These are phyloP conservation scores for Ganoderma multipileum DNA, from an alignment of 1,284 basidiomycete species.

Conservation along the genomic window DNA sequence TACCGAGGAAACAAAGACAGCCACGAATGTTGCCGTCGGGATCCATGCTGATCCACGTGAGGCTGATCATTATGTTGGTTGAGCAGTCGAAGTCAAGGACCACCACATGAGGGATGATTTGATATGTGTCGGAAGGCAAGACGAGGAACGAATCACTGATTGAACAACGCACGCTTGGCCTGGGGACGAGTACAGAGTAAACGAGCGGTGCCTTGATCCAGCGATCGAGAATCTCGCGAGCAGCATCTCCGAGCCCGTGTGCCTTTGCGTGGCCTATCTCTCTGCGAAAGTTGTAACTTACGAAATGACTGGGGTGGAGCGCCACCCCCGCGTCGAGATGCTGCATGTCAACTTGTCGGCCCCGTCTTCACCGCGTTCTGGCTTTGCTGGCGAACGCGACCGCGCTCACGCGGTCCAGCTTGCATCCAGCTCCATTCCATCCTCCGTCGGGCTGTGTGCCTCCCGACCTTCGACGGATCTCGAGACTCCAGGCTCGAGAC, in stretches of 20 bases:
- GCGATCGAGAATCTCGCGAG: neutral
- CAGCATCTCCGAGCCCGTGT: neutral
- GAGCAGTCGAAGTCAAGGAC: too few species aligned
- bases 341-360: neutral
- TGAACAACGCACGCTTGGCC: neutral
- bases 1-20: neutral
- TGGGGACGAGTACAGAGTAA: neutral
- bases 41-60: neutral
- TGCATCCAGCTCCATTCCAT: neutral
- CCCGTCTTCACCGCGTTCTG: neutral
- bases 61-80: neutral
- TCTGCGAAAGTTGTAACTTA: too few species aligned
- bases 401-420: neutral
- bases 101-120: neutral
- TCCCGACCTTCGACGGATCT: neutral
- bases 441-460: neutral
- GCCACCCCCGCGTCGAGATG: too few species aligned
- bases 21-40: neutral
- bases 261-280: too few species aligned
- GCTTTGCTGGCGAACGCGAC: neutral
- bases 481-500: neutral
- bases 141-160: neutral
- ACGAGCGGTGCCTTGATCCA: neutral
- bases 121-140: neutral
- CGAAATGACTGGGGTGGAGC: too few species aligned